phyloP scores from a whole-genome alignment of 202 grass and related monocot species.

The Schoenoplectus triqueter region DNA sequence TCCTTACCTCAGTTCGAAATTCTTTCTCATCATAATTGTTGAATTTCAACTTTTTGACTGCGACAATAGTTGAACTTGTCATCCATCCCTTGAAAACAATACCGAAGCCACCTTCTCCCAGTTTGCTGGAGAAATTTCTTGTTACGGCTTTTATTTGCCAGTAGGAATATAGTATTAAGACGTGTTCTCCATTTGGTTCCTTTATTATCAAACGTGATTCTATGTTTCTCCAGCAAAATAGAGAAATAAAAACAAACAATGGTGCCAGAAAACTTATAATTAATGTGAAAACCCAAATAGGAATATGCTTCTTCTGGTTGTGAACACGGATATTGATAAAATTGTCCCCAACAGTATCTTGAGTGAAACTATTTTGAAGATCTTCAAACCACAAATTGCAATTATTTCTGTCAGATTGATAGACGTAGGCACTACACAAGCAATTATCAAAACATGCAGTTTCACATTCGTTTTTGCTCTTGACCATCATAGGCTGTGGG shows the following conservation, averaged over 20 bases:
- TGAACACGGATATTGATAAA: conserved; percentile 26
- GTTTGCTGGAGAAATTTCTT: conserved; percentile 55
- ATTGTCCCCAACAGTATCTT: conserved; percentile 20
- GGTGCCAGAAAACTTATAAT: not conserved
- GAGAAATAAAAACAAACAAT: not conserved
- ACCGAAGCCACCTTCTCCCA: conserved; percentile 65
- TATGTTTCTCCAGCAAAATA: conserved; percentile 25
- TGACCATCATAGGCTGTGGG: not conserved
- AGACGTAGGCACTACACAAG: conserved; percentile 37
- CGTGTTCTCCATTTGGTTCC: conserved; percentile 32
- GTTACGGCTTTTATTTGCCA: conserved; percentile 52
- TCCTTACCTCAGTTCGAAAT: conserved; percentile 62
- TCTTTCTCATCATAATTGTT: conserved; percentile 50
- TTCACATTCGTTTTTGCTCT: conserved; percentile 38
- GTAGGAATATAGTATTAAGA: conserved; percentile 54
- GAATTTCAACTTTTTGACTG: conserved; percentile 58
- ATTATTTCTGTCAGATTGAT: not conserved
- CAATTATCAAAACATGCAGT: conserved; percentile 40
- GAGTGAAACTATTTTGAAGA: not conserved
- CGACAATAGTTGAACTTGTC: conserved; percentile 38
- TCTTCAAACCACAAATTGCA: conserved; percentile 47
- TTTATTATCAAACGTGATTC: not conserved
- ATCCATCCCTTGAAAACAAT: conserved; percentile 68
- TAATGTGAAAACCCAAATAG: conserved; percentile 21
- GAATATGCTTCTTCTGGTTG: not conserved